Evolutionary conservation across 2,329 filamentous ascomycete genomes (phyloP).

Genomic region (Boeremia exigua): DNA sequence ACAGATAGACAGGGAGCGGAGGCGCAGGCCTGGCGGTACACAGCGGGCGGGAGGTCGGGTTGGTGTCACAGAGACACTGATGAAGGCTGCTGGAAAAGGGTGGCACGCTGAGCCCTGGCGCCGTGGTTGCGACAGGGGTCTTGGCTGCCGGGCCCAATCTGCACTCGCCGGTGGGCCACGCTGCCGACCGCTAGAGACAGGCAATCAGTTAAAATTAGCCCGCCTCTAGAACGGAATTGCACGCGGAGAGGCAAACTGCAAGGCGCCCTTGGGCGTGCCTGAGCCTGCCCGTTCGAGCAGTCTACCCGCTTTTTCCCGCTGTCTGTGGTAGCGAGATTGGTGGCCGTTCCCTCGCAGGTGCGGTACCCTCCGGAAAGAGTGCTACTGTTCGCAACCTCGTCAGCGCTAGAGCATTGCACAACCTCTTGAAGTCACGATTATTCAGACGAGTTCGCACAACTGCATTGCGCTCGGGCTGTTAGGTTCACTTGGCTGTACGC

Average conservation of each 20-base stretch:
- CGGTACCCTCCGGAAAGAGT: too few species aligned
- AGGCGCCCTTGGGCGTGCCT: background rate
- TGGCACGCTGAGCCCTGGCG: slow-evolving; percentile 11
- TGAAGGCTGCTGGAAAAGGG: slow-evolving; percentile 15
- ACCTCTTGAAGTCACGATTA: too few species aligned
- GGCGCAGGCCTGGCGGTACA: slow-evolving; percentile 22
- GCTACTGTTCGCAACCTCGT: too few species aligned
- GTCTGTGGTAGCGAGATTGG: background rate
- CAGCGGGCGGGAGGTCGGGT: slow-evolving; percentile 11
- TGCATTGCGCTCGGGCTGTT: too few species aligned
- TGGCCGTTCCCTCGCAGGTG: slow-evolving; percentile 1
- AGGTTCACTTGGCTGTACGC: too few species aligned
- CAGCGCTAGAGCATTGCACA: too few species aligned
- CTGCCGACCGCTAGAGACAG: slow-evolving; percentile 8
- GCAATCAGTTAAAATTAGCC: slow-evolving; percentile 15
- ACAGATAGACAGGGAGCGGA: slow-evolving; percentile 23
- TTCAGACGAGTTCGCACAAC: too few species aligned
- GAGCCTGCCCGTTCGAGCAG: slow-evolving; percentile 6
- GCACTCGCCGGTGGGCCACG: slow-evolving; percentile 5
- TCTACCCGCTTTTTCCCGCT: slow-evolving; percentile 5
- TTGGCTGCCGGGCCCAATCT: slow-evolving; percentile 10
- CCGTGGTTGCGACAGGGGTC: slow-evolving; percentile 2
- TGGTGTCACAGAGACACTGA: slow-evolving; percentile 12
- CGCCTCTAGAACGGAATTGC: slow-evolving; percentile 5
- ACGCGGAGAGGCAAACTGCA: slow-evolving; percentile 2